phyloP scores from a whole-genome alignment of 371 early-diverging fungal genomes.

The Mucor plumbeus region DNA sequence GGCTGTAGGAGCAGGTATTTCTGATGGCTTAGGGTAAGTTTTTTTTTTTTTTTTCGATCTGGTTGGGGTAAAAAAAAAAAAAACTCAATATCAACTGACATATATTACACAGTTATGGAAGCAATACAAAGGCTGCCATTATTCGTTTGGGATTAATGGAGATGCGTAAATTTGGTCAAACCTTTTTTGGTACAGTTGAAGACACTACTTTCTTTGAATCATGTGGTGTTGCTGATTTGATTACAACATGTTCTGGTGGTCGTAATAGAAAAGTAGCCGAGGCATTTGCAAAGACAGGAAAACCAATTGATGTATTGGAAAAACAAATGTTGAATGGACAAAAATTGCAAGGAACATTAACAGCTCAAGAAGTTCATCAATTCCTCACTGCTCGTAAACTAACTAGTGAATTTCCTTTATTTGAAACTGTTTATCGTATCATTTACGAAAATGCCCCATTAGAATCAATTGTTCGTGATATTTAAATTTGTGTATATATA shows the following conservation, averaged over 20 bases:
- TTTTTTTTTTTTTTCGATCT: slow-evolving; percentile 4
- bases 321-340: slow-evolving; percentile 93
- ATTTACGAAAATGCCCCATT: slow-evolving; percentile 73
- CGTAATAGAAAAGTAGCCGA: slow-evolving; percentile 96
- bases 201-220: slow-evolving; percentile 96
- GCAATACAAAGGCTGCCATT: slow-evolving; percentile 98
- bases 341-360: slow-evolving; percentile 97
- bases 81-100: neutral
- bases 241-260: slow-evolving; percentile 97
- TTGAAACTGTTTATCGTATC: slow-evolving; percentile 88
- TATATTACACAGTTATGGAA: slow-evolving; percentile 63
- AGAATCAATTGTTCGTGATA: slow-evolving; percentile 41
- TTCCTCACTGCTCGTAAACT: slow-evolving; percentile 73
- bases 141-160: slow-evolving; percentile 97
- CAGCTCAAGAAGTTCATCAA: slow-evolving; percentile 87
- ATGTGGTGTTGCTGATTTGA: slow-evolving; percentile 94
- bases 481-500: slow-evolving; percentile 11
- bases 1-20: slow-evolving; percentile 97
- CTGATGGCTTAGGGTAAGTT: slow-evolving; percentile 74
- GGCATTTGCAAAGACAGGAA: slow-evolving; percentile 87
- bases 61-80: slow-evolving; percentile 10
- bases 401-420: slow-evolving; percentile 84
- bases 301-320: slow-evolving; percentile 91
- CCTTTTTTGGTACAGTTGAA: slow-evolving; percentile 78
- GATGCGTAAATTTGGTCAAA: slow-evolving; percentile 92